Conservation (phyloP, 208 protist species). For the Strigomonas culicis region DNA sequence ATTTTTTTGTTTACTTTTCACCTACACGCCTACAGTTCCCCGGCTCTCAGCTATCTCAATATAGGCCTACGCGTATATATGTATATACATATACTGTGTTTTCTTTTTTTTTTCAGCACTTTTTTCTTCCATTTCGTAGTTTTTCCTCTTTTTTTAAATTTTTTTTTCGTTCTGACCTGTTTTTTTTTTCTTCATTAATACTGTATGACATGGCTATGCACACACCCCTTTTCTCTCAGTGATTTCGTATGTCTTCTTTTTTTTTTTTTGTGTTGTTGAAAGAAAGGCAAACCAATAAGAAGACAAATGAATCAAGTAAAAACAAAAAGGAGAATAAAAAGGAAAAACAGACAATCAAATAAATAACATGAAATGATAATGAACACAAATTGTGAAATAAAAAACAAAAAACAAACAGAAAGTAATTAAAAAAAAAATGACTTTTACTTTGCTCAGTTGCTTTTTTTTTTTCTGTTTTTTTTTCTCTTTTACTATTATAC, state of each 20-base stretch:
- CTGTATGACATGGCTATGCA: conserved; percentile 1
- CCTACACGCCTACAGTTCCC: background rate
- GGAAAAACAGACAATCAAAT: background rate
- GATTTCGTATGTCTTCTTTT: conserved; percentile 7
- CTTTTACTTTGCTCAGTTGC: background rate
- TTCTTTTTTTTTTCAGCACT: background rate
- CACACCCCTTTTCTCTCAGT: background rate
- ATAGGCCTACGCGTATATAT: background rate
- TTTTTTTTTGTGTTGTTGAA: background rate
- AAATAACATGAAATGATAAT: background rate
- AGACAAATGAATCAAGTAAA: too few species aligned
- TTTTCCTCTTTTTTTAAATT: conserved; percentile 15
- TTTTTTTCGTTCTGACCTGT: background rate
- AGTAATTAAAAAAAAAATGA: conserved; percentile 18
- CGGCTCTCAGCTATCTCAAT: background rate
- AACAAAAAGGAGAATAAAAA: background rate
- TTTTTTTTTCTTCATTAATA: conserved; percentile 1
- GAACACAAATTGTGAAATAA: background rate
- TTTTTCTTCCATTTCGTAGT: background rate
- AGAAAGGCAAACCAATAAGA: too few species aligned
- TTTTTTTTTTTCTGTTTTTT: conserved; percentile 14
- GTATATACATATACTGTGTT: background rate
- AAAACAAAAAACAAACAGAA: conserved; percentile 3
- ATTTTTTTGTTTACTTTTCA: background rate
- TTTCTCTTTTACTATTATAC: conserved; percentile 9